A percentile compares a stretch with the other conserved stretches of the same genome.
Conservation (phyloP, 192 early-diverging fungal genomes). For the Coemansia sp. region DNA sequence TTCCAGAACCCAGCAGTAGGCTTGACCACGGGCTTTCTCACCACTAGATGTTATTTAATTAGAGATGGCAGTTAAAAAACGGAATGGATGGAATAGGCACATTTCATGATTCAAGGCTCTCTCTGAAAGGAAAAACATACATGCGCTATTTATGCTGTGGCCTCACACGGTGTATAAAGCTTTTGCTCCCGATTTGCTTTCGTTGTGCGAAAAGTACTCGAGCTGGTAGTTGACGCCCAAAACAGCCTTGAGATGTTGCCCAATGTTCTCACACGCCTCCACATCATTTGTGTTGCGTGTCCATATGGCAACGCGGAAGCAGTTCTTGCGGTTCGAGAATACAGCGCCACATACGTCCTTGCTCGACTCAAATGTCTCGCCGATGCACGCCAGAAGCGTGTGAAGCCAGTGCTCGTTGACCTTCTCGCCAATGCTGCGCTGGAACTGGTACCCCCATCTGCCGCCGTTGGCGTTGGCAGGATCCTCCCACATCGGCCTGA, state of each 20-base stretch:
- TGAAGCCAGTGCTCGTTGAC: constrained; percentile 86
- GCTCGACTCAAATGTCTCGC: constrained; percentile 76
- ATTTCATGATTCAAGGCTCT: too few relatives aligned
- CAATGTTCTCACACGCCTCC: constrained; percentile 48
- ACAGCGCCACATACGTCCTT: constrained; percentile 88
- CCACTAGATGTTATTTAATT: too few relatives aligned
- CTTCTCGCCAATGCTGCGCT: constrained; percentile 68
- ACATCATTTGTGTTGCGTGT: constrained; percentile 55
- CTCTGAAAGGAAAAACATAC: too few relatives aligned
- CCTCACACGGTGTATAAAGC: constrained; percentile 33
- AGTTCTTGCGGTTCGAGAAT: constrained; percentile 77
- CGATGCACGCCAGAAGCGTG: constrained; percentile 83
- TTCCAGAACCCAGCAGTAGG: too few relatives aligned
- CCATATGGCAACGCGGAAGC: constrained; percentile 88
- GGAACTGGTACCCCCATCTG: constrained; percentile 81
- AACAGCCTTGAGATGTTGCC: constrained; percentile 59
- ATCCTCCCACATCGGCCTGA: constrained; percentile 96
- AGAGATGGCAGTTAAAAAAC: too few relatives aligned
- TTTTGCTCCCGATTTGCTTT: constrained; percentile 27
- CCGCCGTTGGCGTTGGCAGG: constrained; percentile 84
- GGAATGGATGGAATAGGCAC: too few relatives aligned
- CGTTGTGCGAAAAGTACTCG: constrained; percentile 62
- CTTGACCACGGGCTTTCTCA: too few relatives aligned
- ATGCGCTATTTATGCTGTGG: too few relatives aligned
- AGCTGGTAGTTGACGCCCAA: constrained; percentile 53